Evolutionary conservation across 1,284 basidiomycete species (phyloP), one percentile per base, ranked within the genome.

Genomic region (Boletus smithii): DNA sequence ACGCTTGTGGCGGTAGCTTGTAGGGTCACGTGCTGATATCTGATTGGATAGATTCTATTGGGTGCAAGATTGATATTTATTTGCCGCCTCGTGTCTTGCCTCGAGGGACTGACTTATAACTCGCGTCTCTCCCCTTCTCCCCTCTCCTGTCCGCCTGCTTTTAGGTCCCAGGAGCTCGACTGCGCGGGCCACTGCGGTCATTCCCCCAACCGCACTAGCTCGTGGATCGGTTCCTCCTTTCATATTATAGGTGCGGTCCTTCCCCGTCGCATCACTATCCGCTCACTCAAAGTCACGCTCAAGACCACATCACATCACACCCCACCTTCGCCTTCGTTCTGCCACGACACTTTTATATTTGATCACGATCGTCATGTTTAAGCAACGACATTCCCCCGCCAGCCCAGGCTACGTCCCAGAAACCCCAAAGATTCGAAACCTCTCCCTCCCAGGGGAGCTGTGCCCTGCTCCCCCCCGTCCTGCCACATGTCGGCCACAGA

Each of bases 331-430:
- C 41, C 22, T 57, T 59, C 46, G 42, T 54, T 61, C 49, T 40
- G 23, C 46, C 53, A 48, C 61, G 45, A 53, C 53, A 27, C 22
- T 35, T 54, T 60, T 51, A 22, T 55, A 33, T 60, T 53, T 44
- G 13, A 42, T 59, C 46, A 61, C 62, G 60, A 61, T 43, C 58
- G 44, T 62, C 60, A 64, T 56, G 59, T 64, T 39, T 53, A 65
- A 62, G 53, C 62, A 47, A 44, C 51, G 58, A 40, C 66, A 58
- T 46, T 45, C 63, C 7, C 49, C 58, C 20, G 39, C 51, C 16
- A 58, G 58, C 42, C 51, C 54, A 33, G 3, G 26, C 11, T 51
- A 55, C 58, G 40, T 69, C 61, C 40, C 60, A 0, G 27, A n/a
- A 29, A 65, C 60, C 0, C 60, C 72, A 63, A 49, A 53, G 51